phyloP scores from a whole-genome alignment of 306 rosid species.

The Datisca glomerata region DNA sequence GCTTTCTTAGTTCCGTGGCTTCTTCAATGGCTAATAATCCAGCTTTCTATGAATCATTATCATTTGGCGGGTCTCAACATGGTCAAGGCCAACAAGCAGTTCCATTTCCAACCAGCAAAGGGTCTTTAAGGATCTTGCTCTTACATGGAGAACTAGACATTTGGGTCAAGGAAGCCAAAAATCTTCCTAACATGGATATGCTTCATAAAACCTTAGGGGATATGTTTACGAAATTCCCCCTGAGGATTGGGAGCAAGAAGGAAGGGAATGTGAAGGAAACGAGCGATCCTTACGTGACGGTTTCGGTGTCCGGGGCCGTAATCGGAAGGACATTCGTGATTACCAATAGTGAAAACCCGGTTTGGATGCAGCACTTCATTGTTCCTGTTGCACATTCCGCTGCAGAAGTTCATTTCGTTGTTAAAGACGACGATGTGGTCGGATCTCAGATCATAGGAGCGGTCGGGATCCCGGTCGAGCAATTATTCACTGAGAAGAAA shows the following conservation, averaged over 20 bases:
- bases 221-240: slow-evolving; percentile 30
- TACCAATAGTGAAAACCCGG: slow-evolving; percentile 54
- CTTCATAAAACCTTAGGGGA: slow-evolving; percentile 46
- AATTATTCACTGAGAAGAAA: slow-evolving; percentile 22
- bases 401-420: slow-evolving; percentile 61
- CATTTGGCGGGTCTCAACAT: slow-evolving; percentile 57
- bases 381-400: slow-evolving; percentile 74
- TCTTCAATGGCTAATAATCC: slow-evolving; percentile 32
- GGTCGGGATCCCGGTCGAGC: slow-evolving; percentile 59
- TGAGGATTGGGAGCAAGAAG: slow-evolving; percentile 17
- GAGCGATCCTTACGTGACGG: slow-evolving; percentile 78
- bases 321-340: slow-evolving; percentile 76
- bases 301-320: slow-evolving; percentile 49
- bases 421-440: slow-evolving; percentile 60
- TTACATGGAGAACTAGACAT: slow-evolving; percentile 73
- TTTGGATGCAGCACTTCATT: slow-evolving; percentile 74
- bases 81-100: slow-evolving; percentile 39
- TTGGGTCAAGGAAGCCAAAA: slow-evolving; percentile 40
- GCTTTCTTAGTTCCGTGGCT: background rate
- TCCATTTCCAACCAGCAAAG: slow-evolving; percentile 38
- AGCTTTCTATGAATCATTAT: slow-evolving; percentile 26
- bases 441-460: slow-evolving; percentile 70
- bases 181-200: slow-evolving; percentile 73
- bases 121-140: slow-evolving; percentile 35
- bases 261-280: slow-evolving; percentile 28